phyloP scores from a whole-genome alignment of 2,329 filamentous ascomycete genomes.

The Clarireedia monteithiana region DNA sequence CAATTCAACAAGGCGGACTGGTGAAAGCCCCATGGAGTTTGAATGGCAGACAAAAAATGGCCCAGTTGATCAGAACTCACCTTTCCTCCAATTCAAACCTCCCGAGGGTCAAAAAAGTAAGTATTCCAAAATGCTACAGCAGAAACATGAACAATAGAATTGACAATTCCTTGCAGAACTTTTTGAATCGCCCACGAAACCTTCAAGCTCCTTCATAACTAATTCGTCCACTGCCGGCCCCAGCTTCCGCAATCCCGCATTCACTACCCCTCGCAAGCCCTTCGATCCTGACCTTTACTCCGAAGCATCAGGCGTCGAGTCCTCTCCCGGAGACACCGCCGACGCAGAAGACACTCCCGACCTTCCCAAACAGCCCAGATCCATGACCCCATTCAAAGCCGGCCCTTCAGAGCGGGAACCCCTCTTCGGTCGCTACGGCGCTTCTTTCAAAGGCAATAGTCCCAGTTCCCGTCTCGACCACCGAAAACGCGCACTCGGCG shows the following conservation, averaged over 20 bases:
- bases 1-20: conserved; percentile 46
- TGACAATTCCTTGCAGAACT: background rate
- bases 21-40: conserved; percentile 59
- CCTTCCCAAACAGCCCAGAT: conserved; percentile 41
- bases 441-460: conserved; percentile 31
- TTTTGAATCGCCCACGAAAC: conserved; percentile 33
- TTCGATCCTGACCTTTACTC: conserved; percentile 46
- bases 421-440: conserved; percentile 35
- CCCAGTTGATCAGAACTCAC: conserved; percentile 52
- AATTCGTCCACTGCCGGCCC: conserved; percentile 42
- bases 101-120: conserved; percentile 23
- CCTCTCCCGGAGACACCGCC: conserved; percentile 48
- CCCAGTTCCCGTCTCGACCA: conserved; percentile 49
- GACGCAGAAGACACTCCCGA: conserved; percentile 44
- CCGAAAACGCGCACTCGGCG: conserved; percentile 36
- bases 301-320: conserved; percentile 50
- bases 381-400: conserved; percentile 43
- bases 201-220: conserved; percentile 33
- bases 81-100: conserved; percentile 46
- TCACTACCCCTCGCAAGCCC: conserved; percentile 54
- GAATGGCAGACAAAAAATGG: conserved; percentile 48
- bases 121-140: conserved; percentile 1
- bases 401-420: conserved; percentile 38
- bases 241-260: conserved; percentile 55
- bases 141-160: background rate